Evolutionary conservation across 805 yeast species (phyloP).

Genomic region (Wickerhamiella kurtzmanii): DNA sequence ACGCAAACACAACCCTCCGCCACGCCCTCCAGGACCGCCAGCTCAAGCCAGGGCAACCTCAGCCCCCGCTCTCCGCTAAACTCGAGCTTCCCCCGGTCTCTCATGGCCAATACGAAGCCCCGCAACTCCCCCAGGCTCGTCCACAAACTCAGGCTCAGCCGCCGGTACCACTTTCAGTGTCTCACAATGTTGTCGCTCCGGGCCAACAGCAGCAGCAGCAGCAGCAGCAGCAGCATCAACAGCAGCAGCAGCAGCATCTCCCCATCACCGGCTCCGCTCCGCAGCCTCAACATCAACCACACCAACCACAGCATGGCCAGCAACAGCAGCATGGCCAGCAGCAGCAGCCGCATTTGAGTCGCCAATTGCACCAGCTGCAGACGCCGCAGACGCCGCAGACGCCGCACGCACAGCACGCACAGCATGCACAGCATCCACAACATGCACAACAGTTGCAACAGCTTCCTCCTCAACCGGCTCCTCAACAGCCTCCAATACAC

Average conservation of each 20-base stretch:
- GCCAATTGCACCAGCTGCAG: neutral
- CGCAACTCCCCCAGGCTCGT: neutral
- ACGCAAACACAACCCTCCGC: neutral
- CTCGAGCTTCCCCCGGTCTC: neutral
- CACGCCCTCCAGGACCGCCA: neutral
- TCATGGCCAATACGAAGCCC: neutral
- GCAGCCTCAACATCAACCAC: too few species aligned
- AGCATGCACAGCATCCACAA: neutral
- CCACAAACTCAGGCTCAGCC: too few species aligned
- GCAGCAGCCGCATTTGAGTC: neutral
- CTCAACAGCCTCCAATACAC: too few species aligned
- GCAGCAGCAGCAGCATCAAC: neutral
- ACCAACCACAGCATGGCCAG: neutral
- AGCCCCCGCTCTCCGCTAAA: neutral
- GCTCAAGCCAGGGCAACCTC: too few species aligned
- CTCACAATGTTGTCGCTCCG: too few species aligned
- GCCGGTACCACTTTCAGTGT: too few species aligned
- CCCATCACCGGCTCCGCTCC: too few species aligned
- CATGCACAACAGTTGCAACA: neutral
- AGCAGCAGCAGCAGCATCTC: neutral
- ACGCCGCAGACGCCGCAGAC: neutral
- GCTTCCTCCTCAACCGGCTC: too few species aligned
- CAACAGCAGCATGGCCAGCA: neutral
- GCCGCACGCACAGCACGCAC: neutral
- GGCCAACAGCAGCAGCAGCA: neutral